phyloP scores from a whole-genome alignment of 768 basidiomycete genomes.

The Tricholoma bakamatsutake region DNA sequence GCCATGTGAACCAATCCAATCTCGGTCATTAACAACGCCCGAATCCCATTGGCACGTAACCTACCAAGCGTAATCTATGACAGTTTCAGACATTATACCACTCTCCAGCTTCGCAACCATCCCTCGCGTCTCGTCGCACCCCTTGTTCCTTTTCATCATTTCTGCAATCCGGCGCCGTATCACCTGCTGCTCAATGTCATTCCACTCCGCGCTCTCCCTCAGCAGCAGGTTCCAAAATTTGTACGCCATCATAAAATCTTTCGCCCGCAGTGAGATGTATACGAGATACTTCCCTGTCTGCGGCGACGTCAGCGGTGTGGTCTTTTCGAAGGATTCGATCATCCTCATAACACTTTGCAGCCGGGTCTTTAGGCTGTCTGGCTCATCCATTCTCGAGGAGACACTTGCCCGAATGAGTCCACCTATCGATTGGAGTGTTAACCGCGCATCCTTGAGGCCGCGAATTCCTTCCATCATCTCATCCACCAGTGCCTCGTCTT shows the following conservation, averaged over 20 bases:
- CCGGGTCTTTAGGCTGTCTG: constrained; percentile 10
- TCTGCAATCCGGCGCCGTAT: constrained; percentile 37
- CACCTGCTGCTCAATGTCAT: constrained; percentile 37
- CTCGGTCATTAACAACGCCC: not conserved
- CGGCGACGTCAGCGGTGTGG: constrained; percentile 34
- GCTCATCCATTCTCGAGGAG: constrained; percentile 15
- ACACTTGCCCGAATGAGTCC: constrained; percentile 41
- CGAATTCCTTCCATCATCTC: constrained; percentile 36
- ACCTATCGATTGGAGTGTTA: constrained; percentile 45
- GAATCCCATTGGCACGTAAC: not conserved
- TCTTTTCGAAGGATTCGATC: constrained; percentile 30
- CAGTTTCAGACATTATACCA: not conserved
- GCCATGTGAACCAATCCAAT: constrained; percentile 20
- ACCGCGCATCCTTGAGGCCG: constrained; percentile 23
- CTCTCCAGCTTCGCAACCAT: constrained; percentile 32
- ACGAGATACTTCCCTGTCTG: constrained; percentile 49
- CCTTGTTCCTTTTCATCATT: constrained; percentile 21
- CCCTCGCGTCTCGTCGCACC: constrained; percentile 9
- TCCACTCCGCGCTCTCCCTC: constrained; percentile 38
- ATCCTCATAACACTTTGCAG: constrained; percentile 36
- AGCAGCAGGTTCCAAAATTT: constrained; percentile 53
- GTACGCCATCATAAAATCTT: constrained; percentile 49
- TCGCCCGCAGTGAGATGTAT: constrained; percentile 39
- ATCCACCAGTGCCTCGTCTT: constrained; percentile 37
- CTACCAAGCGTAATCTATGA: not conserved